phyloP scores from a whole-genome alignment of 768 basidiomycete genomes.

The Naematelia aurantialba region DNA sequence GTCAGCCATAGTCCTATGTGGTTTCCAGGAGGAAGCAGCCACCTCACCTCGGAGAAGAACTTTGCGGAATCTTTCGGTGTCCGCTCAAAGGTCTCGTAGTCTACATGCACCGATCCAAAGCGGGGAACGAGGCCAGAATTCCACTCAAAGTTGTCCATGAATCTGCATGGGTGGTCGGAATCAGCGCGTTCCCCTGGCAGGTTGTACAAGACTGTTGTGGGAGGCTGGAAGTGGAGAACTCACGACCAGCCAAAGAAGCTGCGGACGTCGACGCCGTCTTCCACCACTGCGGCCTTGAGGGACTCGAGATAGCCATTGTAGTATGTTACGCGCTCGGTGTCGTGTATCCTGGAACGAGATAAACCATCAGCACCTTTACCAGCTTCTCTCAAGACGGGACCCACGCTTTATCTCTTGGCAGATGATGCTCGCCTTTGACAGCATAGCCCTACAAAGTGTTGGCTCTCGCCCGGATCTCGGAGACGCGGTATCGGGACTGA shows the following conservation, averaged over 20 bases:
- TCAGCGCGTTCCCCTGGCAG: background rate
- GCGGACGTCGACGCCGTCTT: slow-evolving; percentile 41
- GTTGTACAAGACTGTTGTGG: background rate
- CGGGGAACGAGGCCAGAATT: slow-evolving; percentile 31
- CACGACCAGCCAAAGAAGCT: slow-evolving; percentile 29
- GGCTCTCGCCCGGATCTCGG: background rate
- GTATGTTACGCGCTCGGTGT: slow-evolving; percentile 35
- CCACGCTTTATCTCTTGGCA: slow-evolving; percentile 30
- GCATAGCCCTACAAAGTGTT: slow-evolving; percentile 26
- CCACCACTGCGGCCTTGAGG: slow-evolving; percentile 28
- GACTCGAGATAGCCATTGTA: slow-evolving; percentile 34
- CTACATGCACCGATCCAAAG: slow-evolving; percentile 36
- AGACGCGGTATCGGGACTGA: slow-evolving; percentile 10
- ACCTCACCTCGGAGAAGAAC: background rate
- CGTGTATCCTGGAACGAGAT: slow-evolving; percentile 22
- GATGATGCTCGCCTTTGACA: slow-evolving; percentile 26
- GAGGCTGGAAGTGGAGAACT: no score
- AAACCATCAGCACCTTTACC: background rate
- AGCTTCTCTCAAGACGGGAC: slow-evolving; percentile 1
- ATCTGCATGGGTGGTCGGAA: slow-evolving; percentile 8
- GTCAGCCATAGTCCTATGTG: no score
- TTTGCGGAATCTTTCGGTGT: slow-evolving; percentile 39
- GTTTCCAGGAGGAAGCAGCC: no score
- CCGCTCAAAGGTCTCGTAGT: slow-evolving; percentile 40
- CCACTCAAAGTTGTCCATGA: slow-evolving; percentile 43